These are phyloP conservation scores for Alternaria solani DNA, from an alignment of 2,329 filamentous ascomycete genomes.

Conservation along the genomic window DNA sequence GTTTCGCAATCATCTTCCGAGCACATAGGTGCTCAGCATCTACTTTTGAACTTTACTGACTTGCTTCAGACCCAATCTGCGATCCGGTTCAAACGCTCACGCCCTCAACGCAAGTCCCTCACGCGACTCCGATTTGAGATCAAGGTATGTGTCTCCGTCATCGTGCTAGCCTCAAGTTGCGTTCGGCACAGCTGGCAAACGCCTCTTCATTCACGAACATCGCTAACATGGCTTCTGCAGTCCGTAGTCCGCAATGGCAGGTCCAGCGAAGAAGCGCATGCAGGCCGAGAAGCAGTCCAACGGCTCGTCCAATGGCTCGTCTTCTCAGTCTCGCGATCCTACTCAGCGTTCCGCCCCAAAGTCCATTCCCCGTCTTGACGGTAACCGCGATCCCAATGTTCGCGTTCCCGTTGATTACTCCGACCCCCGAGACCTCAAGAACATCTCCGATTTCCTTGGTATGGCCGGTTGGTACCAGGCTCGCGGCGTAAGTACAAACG, in stretches of 20 bases:
- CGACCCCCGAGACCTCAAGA: constrained; percentile 41
- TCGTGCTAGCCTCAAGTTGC: background rate
- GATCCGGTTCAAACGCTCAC: constrained; percentile 17
- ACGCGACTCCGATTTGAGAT: constrained; percentile 13
- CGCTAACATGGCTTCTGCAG: constrained; percentile 31
- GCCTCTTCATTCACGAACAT: constrained; percentile 9
- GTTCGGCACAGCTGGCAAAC: background rate
- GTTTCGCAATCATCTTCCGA: constrained; percentile 7
- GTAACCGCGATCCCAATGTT: constrained; percentile 43
- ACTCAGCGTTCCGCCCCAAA: constrained; percentile 39
- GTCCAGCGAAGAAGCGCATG: constrained; percentile 46
- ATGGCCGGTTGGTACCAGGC: constrained; percentile 46
- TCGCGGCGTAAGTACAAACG: constrained; percentile 49
- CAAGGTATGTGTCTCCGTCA: constrained; percentile 22
- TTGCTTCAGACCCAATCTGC: constrained; percentile 17
- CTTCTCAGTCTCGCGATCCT: constrained; percentile 33
- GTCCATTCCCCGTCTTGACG: constrained; percentile 44
- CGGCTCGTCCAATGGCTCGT: constrained; percentile 37
- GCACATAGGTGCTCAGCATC: constrained; percentile 16
- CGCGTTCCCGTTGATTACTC: constrained; percentile 34
- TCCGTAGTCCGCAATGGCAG: constrained; percentile 46
- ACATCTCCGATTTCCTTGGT: constrained; percentile 48
- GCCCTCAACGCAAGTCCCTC: constrained; percentile 5
- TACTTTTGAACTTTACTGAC: constrained; percentile 24
- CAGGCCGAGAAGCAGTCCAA: constrained; percentile 39